Percentiles rank a stretch among this genome's conserved stretches.
Evolutionary conservation across 2,329 filamentous ascomycete genomes (phyloP).

Genomic region (Talaromyces sp.): DNA sequence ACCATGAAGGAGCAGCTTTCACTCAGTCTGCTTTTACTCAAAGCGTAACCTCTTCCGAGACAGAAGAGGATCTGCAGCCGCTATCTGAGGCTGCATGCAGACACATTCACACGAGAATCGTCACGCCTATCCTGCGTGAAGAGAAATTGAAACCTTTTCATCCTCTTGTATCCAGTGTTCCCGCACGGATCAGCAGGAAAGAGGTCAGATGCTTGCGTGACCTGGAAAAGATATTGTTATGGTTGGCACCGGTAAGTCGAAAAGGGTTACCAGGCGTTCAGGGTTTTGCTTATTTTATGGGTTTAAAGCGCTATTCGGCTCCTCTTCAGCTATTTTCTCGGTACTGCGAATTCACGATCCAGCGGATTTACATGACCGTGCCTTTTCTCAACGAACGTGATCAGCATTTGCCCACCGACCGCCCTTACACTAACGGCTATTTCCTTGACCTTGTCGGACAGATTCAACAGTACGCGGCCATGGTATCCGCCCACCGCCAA

Average conservation of each 20-base stretch:
- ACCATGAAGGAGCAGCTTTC: not conserved
- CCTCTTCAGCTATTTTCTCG: not conserved
- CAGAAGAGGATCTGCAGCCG: slow-evolving; percentile 43
- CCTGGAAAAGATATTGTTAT: slow-evolving; percentile 87
- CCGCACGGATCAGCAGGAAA: slow-evolving; percentile 72
- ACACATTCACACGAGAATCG: slow-evolving; percentile 72
- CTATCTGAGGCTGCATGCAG: slow-evolving; percentile 66
- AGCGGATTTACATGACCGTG: slow-evolving; percentile 84
- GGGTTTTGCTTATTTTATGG: slow-evolving; percentile 60
- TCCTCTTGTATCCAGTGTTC: slow-evolving; percentile 70
- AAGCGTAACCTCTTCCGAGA: slow-evolving; percentile 48
- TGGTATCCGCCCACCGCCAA: slow-evolving; percentile 70
- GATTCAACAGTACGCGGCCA: slow-evolving; percentile 81
- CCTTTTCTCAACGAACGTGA: slow-evolving; percentile 80
- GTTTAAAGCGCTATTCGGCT: slow-evolving; percentile 64
- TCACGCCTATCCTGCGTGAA: slow-evolving; percentile 72
- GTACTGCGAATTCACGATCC: slow-evolving; percentile 86
- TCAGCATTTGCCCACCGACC: slow-evolving; percentile 75
- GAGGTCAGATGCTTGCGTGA: slow-evolving; percentile 88
- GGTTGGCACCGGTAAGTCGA: slow-evolving; percentile 87
- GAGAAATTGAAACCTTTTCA: slow-evolving; percentile 72
- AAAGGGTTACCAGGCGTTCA: slow-evolving; percentile 54
- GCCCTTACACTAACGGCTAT: slow-evolving; percentile 91
- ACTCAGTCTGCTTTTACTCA: slow-evolving; percentile 41
- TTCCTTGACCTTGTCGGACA: slow-evolving; percentile 95